Base-by-base conservation (phyloP, 768 basidiomycete genomes). In the Amanita rubescens region DNA sequence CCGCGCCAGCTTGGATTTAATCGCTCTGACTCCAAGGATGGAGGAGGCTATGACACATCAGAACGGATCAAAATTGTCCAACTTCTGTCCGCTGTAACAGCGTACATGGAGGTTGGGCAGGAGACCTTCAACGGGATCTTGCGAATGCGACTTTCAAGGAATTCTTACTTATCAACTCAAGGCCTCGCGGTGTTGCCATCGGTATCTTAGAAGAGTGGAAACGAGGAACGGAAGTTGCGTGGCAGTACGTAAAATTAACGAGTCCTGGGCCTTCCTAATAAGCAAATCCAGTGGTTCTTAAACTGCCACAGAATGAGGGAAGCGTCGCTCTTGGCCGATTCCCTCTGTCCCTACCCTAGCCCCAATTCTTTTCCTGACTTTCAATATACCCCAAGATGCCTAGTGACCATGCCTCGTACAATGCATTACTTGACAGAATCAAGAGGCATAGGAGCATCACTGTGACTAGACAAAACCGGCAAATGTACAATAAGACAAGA, bases 401-500 rank as follows among this genome's bases (percentile, higher is more conserved):
- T 11, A 38, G 3, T 11, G 52, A 53, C 25, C 19, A 35, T n/a
- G 14, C 11, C 24, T 53, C 51, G 15, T 45, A 44, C 35, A 37
- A 46, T 15, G 42, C 32, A 3, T 10, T 53, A 24, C 44, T 53
- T 12, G 52, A 53, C 34, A 53, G 44, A 37, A 37, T 53, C 52
- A 46, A 35, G 43, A 45, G 52, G 22, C 52, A 53, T 19, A 19
- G 52, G 35, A 53, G 52, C 34, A 20, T 53, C 33, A 44, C n/a
- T n/a, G n/a, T 46, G 34, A 38, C 25, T 12, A 45, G 44, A 5
- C 33, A 38, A 35, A n/a, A 20, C 24, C 37, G 47, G 22, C 54
- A 48, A 15, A 49, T 15, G 37, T 38, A 48, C 30, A 55, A 30
- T 11, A 59, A 57, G 33, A 49, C 46, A 6, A 49, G 58, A 22